Evolutionary conservation across 2,329 filamentous ascomycete species (phyloP), one percentile per base, ranked within the genome.

Genomic region (Alternaria arborescens): DNA sequence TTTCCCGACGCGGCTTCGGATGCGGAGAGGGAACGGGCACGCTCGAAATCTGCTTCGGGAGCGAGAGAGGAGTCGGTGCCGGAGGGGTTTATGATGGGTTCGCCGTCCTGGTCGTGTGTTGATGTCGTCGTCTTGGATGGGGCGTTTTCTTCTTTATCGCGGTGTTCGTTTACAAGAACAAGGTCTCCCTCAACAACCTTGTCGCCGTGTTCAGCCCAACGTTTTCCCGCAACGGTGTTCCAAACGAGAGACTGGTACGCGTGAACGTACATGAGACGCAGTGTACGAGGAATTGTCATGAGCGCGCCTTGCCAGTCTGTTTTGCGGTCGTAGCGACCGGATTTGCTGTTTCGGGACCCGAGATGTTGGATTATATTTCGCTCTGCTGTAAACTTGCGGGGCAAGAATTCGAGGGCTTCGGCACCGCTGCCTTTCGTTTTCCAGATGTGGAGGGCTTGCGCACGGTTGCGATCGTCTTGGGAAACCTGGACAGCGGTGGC

Each of bases 161-260:
- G 81, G 70, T 88, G 85, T 66, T 88, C 86, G 59, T 84, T 79
- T 16, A 88, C 80, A 38, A 97, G 84, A 43, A 97, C 88, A 11
- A 99, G 86, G 77, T 99, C 95, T 32, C 95, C 95, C 69, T 90
- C 87, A 14, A 97, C 85, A 16, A 97, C 92, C 55, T 84, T 85
- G 60, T 84, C 79, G 52, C 94, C 93, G 74, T 91, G 90, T 3
- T 87, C 81, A 42, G 88, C 86, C 90, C 93, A 97, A 47, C 95
- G 90, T 69, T 90, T 88, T 66, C 91, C 93, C 2, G 88, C 92
- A 12, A 88, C 91, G 67, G 88, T 87, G 80, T 99, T 99, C 94
- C 94, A 99, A 8, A 99, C 89, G 38, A 93, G 87, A 6, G 92
- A 97, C 78, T 99, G 95, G 79, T 97, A 98, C 5, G 95, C 94